Evolutionary conservation across 108 stramenopile species (phyloP).

Genomic region (Cyclotella atomus): DNA sequence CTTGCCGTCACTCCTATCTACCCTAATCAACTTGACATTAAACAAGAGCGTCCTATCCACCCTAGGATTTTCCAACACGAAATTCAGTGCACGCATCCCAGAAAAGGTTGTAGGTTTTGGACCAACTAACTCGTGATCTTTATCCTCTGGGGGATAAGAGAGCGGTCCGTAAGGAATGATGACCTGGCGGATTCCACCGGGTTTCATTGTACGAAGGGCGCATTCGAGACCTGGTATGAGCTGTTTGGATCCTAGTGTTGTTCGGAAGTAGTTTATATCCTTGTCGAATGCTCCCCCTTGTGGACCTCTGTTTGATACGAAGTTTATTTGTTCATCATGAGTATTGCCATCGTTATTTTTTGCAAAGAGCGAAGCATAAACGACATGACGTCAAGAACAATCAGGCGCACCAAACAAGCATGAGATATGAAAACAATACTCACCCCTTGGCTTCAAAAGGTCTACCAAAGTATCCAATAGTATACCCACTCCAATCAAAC

Average conservation of each 20-base stretch:
- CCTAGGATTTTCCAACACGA: slow-evolving; percentile 91
- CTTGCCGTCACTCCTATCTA: slow-evolving; percentile 87
- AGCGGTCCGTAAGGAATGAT: slow-evolving; percentile 84
- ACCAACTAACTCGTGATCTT: slow-evolving; percentile 79
- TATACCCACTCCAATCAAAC: slow-evolving; percentile 97
- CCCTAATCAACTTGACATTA: slow-evolving; percentile 90
- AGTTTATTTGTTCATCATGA: no score
- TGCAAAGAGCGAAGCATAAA: no score
- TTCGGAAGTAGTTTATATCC: slow-evolving; percentile 80
- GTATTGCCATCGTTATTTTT: no score
- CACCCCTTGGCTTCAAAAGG: slow-evolving; percentile 91
- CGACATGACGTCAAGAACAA: no score
- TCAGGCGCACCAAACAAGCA: not conserved
- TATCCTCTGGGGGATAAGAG: slow-evolving; percentile 76
- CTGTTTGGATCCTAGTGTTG: slow-evolving; percentile 71
- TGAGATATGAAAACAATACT: no score
- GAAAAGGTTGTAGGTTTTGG: slow-evolving; percentile 92
- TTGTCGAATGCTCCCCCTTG: slow-evolving; percentile 93
- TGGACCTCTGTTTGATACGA: slow-evolving; percentile 65
- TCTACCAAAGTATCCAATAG: slow-evolving; percentile 92
- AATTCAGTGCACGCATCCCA: slow-evolving; percentile 89
- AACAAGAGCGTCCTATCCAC: slow-evolving; percentile 92
- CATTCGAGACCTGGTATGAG: slow-evolving; percentile 83
- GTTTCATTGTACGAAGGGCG: slow-evolving; percentile 76
- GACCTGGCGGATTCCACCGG: slow-evolving; percentile 89